Evolutionary conservation across 257 asterid species (phyloP).

Genomic region (Solanum medicagineum): DNA sequence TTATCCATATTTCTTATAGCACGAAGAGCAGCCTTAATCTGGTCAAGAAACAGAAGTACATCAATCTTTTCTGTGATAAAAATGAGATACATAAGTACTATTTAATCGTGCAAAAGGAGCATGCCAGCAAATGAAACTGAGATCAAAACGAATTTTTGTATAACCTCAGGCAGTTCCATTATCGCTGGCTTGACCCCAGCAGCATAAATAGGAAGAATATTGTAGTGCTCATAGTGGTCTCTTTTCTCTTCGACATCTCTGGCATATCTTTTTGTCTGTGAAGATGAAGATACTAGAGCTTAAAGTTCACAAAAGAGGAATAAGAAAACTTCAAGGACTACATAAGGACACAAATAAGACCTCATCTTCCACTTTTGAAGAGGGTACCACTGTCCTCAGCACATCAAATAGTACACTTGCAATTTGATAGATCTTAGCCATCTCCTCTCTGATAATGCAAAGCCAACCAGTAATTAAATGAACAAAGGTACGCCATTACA

Average conservation of each 20-base stretch:
- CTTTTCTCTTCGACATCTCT: slow-evolving; percentile 84
- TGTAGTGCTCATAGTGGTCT: slow-evolving; percentile 72
- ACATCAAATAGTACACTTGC: slow-evolving; percentile 85
- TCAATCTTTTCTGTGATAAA: not conserved
- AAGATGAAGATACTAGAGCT: not conserved
- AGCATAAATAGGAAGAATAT: slow-evolving; percentile 88
- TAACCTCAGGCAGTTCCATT: slow-evolving; percentile 96
- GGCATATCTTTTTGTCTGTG: slow-evolving; percentile 61
- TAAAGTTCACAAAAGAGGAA: not conserved
- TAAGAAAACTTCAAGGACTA: not conserved
- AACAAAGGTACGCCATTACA: not conserved
- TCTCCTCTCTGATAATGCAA: slow-evolving; percentile 60
- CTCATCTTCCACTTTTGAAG: slow-evolving; percentile 48
- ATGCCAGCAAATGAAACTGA: not conserved
- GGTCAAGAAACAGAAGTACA: slow-evolving; percentile 11
- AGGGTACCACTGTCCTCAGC: slow-evolving; percentile 57
- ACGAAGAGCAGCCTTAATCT: slow-evolving; percentile 75
- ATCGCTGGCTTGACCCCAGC: slow-evolving; percentile 82
- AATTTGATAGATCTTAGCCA: slow-evolving; percentile 83
- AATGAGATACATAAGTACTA: slow-evolving; percentile 2
- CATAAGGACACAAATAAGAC: slow-evolving; percentile 27
- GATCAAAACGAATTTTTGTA: slow-evolving; percentile 3
- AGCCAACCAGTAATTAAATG: not conserved
- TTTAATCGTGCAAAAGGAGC: slow-evolving; percentile 6
- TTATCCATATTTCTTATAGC: slow-evolving; percentile 55